Evolutionary conservation across 768 basidiomycete species (phyloP).

Genomic region (Collybia nuda): DNA sequence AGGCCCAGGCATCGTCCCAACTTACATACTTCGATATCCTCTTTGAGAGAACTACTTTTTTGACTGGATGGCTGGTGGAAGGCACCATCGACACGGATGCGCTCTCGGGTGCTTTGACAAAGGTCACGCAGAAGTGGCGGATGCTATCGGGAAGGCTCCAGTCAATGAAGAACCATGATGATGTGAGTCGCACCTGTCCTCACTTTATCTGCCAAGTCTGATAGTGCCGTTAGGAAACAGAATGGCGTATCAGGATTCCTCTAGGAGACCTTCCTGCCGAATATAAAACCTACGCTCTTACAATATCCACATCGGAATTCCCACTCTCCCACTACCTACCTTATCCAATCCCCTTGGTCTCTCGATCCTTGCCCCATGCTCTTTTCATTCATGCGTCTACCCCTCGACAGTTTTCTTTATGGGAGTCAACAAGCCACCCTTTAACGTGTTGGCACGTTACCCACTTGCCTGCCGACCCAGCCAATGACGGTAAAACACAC

Average conservation of each 20-base stretch:
- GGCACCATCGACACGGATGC: constrained; percentile 34
- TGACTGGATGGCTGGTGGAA: constrained; percentile 43
- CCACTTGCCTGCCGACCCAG: constrained; percentile 31
- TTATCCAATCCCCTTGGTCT: constrained; percentile 29
- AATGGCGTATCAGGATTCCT: constrained; percentile 37
- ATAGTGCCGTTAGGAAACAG: constrained; percentile 19
- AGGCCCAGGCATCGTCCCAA: constrained; percentile 13
- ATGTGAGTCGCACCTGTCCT: constrained; percentile 5
- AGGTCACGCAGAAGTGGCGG: constrained; percentile 32
- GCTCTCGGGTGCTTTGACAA: constrained; percentile 26
- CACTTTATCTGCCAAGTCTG: background rate
- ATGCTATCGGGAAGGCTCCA: constrained; percentile 28
- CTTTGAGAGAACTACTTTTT: constrained; percentile 36
- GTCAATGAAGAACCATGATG: constrained; percentile 15
- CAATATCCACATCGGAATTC: constrained; percentile 27
- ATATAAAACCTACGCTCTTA: constrained; percentile 36
- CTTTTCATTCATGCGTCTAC: constrained; percentile 39
- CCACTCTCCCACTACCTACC: constrained; percentile 35
- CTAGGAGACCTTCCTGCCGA: constrained; percentile 28
- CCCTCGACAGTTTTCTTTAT: constrained; percentile 32
- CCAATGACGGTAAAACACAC: constrained; percentile 24
- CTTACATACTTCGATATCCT: constrained; percentile 36
- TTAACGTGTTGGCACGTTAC: constrained; percentile 46
- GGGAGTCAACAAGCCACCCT: constrained; percentile 32
- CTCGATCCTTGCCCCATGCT: constrained; percentile 32